Evolutionary conservation across 2,329 filamentous ascomycete species (phyloP), one percentile per base, ranked within the genome.

Genomic region (Colletotrichum siamense): DNA sequence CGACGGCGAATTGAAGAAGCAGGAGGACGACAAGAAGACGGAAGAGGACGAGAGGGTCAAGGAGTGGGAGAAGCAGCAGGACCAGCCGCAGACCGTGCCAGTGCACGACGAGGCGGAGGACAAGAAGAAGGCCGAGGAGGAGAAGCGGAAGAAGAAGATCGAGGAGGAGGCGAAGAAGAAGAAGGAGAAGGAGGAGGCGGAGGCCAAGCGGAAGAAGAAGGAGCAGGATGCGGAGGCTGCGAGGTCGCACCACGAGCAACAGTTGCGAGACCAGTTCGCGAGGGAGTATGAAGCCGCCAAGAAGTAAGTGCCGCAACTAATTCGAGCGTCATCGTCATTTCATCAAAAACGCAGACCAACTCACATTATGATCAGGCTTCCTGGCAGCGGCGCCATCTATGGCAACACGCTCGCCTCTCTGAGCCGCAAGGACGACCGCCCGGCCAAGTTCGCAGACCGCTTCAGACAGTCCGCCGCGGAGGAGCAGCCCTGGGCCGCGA

Each of bases 321-420:
- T 32, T 13, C 15, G 34, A 30, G 13, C 75, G 75, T 34, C 78
- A 79, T 52, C 79, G 15, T 18, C 57, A n/a, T 32, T 61, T 57
- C 71, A 62, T 36, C 22, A 13, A 18, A 34, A 34, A 18, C 61
- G 49, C 6, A 24, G 36, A 28, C 66, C 26, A 22, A 28, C 75
- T 77, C 30, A 77, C 65, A 57, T 8, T 18, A 13, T 28, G 22
- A 62, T 57, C 49, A 90, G 88, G 49, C 80, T 87, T 76, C 84
- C 86, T 18, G 85, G 85, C 24, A 88, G 88, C 13, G 88, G 90
- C 73, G 86, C 87, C 6, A 86, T 92, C 18, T 92, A 91, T 79
- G 90, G 90, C n/a, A 90, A 89, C 72, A 92, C 90, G 0, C 81
- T 92, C 16, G 84, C 86, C 22, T 86, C 85, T 8, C 82, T 92